A percentile compares a stretch with the other conserved stretches of the same genome.
Conservation (phyloP, 352 stramenopile species). For the Phytopythium cucurbitacearum region DNA sequence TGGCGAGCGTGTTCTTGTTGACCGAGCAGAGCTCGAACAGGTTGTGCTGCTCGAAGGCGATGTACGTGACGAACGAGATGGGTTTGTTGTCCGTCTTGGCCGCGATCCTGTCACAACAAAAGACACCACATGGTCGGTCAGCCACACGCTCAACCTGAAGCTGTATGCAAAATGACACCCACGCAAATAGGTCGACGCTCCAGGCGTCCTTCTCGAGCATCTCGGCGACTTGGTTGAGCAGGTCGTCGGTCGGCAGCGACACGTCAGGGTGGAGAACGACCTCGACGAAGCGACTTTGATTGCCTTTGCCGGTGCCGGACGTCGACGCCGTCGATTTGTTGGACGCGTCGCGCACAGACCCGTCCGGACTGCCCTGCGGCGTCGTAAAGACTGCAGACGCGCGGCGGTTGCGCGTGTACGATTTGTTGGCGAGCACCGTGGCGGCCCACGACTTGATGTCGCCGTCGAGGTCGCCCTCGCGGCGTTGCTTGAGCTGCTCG, state of each 20-base stretch:
- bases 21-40: constrained; percentile 66
- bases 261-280: constrained; percentile 60
- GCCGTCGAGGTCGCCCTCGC: constrained; percentile 58
- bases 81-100: constrained; percentile 61
- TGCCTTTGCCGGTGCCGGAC: constrained; percentile 11
- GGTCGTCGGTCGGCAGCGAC: constrained; percentile 42
- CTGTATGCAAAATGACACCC: constrained; percentile 8
- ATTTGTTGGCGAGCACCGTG: constrained; percentile 74
- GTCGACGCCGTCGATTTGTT: not conserved
- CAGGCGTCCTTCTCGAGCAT: constrained; percentile 75
- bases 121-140: constrained; percentile 6
- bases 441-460: constrained; percentile 80
- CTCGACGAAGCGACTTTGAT: constrained; percentile 30
- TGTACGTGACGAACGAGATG: constrained; percentile 82
- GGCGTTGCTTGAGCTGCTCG: constrained; percentile 73
- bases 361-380: constrained; percentile 4
- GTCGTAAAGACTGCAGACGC: constrained; percentile 42
- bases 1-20: constrained; percentile 73
- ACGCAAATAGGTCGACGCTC: constrained; percentile 73
- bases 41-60: constrained; percentile 82
- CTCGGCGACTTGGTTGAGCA: constrained; percentile 56
- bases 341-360: constrained; percentile 9
- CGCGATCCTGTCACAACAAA: constrained; percentile 33
- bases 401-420: constrained; percentile 66
- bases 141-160: not conserved